Evolutionary conservation across 176 grass and related monocot genomes (phyloP).

Genomic region (Poa pratensis): DNA sequence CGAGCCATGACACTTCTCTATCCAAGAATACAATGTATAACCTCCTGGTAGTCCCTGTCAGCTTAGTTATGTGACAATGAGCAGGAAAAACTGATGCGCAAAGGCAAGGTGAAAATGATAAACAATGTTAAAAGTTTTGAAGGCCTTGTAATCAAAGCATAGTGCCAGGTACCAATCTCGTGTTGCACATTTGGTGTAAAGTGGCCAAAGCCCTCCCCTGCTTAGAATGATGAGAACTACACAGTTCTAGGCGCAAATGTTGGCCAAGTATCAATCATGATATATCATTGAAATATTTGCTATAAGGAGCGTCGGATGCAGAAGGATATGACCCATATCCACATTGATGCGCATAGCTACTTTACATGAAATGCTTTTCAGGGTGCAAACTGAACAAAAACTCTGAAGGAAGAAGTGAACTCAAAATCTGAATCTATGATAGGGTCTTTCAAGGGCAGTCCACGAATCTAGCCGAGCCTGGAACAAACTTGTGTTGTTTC

Average conservation of each 20-base stretch:
- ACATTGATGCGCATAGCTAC: not conserved
- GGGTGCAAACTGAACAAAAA: conserved; percentile 24
- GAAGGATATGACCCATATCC: not conserved
- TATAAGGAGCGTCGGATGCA: not conserved
- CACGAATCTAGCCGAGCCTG: conserved; percentile 9
- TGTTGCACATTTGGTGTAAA: conserved; percentile 50
- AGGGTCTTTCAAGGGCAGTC: not conserved
- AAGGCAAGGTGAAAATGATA: conserved; percentile 37
- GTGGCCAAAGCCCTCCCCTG: not conserved
- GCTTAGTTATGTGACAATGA: conserved; percentile 29
- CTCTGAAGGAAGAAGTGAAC: not conserved
- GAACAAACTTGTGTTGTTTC: conserved; percentile 10
- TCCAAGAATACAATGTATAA: conserved; percentile 43
- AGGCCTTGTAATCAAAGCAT: conserved; percentile 63
- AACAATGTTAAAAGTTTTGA: conserved; percentile 45
- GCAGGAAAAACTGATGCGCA: conserved; percentile 16
- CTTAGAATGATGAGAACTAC: not conserved
- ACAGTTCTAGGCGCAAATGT: not conserved
- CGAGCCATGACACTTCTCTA: conserved; percentile 39
- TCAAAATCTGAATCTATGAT: not conserved
- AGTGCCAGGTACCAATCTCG: conserved; percentile 50
- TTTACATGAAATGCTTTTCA: conserved; percentile 23
- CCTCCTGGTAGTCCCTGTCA: conserved; percentile 43
- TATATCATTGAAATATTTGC: not conserved
- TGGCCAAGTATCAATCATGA: conserved; percentile 26